Percentiles rank a stretch among this genome's conserved stretches.
Conservation (phyloP, 2,329 filamentous ascomycete species). For the Penicillium sp. region DNA sequence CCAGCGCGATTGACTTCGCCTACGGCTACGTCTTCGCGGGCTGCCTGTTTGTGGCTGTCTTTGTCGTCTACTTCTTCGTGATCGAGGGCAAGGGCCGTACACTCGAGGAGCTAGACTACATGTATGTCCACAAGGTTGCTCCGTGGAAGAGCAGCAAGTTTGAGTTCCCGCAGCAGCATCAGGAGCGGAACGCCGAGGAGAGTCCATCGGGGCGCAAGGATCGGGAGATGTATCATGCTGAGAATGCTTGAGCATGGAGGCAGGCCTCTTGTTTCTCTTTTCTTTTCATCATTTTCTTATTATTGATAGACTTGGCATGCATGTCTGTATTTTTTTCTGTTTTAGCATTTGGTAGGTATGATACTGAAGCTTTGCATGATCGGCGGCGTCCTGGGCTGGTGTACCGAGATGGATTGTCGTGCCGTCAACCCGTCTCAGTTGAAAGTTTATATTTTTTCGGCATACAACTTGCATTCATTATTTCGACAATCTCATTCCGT, state of each 20-base stretch:
- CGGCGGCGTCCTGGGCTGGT: slow-evolving; percentile 9
- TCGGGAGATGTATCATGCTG: slow-evolving; percentile 26
- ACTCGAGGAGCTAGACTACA: slow-evolving; percentile 73
- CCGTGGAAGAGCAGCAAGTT: slow-evolving; percentile 61
- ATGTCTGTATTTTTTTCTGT: background rate
- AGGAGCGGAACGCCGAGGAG: slow-evolving; percentile 22
- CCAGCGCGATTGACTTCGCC: slow-evolving; percentile 66
- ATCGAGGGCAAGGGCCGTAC: slow-evolving; percentile 70
- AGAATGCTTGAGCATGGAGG: slow-evolving; percentile 27
- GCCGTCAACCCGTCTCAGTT: background rate
- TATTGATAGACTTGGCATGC: slow-evolving; percentile 29
- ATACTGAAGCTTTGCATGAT: slow-evolving; percentile 10
- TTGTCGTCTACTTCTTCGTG: slow-evolving; percentile 72
- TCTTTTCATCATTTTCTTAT: slow-evolving; percentile 10
- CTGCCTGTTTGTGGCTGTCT: slow-evolving; percentile 64
- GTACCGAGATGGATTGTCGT: slow-evolving; percentile 7
- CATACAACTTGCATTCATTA: too few species aligned
- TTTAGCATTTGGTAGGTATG: slow-evolving; percentile 1
- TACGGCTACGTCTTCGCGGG: slow-evolving; percentile 78
- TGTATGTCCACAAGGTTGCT: slow-evolving; percentile 65
- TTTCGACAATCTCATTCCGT: too few species aligned
- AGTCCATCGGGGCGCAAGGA: slow-evolving; percentile 25
- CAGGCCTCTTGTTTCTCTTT: background rate
- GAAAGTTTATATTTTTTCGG: background rate
- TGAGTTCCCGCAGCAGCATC: slow-evolving; percentile 29